phyloP scores from a whole-genome alignment of 2,329 filamentous ascomycete genomes.

The Alternaria rosae region DNA sequence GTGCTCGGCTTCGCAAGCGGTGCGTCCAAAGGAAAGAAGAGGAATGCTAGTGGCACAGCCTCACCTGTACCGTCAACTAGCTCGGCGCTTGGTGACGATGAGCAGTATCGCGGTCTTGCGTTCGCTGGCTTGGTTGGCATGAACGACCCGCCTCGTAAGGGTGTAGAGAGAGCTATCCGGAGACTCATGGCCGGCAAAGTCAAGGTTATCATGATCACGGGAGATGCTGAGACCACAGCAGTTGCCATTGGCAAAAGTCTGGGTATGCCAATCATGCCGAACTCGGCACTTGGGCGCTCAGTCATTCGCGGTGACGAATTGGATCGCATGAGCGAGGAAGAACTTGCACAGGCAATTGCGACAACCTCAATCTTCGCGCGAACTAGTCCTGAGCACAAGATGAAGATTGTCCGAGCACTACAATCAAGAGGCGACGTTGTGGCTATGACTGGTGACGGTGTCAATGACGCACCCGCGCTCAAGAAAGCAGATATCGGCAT shows the following conservation, averaged over 20 bases:
- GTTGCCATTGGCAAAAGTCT: constrained; percentile 92
- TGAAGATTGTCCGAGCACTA: constrained; percentile 92
- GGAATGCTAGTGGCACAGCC: constrained; percentile 41
- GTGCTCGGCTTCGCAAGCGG: constrained; percentile 95
- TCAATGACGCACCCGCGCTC: constrained; percentile 94
- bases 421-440: constrained; percentile 95
- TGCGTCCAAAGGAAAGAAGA: constrained; percentile 53
- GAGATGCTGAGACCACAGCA: constrained; percentile 93
- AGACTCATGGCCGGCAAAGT: constrained; percentile 92
- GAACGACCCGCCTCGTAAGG: constrained; percentile 93
- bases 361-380: constrained; percentile 94
- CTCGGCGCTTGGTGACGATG: constrained; percentile 63
- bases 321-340: constrained; percentile 87
- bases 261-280: constrained; percentile 84
- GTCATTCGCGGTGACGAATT: constrained; percentile 90
- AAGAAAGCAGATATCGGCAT: constrained; percentile 99
- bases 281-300: constrained; percentile 65
- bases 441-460: constrained; percentile 98
- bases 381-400: constrained; percentile 95
- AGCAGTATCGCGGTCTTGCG: constrained; percentile 80
- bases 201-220: constrained; percentile 98
- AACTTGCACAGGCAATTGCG: constrained; percentile 83
- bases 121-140: constrained; percentile 96
- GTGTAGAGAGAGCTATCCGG: constrained; percentile 87
- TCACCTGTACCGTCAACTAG: constrained; percentile 33